phyloP scores from a whole-genome alignment of 305 asterid genomes.

The Rubia balearica region DNA sequence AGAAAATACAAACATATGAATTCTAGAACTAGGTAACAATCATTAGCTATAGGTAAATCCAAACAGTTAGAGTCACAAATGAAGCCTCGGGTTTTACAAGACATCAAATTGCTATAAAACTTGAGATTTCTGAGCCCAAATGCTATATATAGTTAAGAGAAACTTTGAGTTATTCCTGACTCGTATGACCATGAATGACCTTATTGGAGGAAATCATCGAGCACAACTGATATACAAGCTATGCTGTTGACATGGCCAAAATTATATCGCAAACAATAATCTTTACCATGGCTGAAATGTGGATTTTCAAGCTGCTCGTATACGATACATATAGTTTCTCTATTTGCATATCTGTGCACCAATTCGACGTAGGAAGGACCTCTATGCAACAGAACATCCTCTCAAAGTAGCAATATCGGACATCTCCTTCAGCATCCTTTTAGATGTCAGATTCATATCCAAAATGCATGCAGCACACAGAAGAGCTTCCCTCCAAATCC shows the following conservation, averaged over 20 bases:
- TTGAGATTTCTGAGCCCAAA: neutral
- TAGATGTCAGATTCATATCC: neutral
- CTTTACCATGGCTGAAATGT: neutral
- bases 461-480: neutral
- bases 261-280: neutral
- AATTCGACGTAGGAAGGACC: neutral
- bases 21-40: neutral
- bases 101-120: neutral
- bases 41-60: neutral
- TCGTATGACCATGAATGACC: neutral
- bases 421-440: neutral
- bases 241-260: neutral
- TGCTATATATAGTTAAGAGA: neutral
- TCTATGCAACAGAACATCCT: conserved; percentile 8
- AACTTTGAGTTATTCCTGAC: neutral
- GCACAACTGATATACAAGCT: neutral
- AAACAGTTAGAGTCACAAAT: neutral
- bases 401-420: neutral
- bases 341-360: neutral
- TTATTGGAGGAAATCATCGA: neutral
- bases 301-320: neutral
- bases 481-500: conserved; percentile 4
- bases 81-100: neutral
- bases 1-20: neutral
- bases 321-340: neutral